phyloP scores from a whole-genome alignment of 331 rosid species.

The Prunus yedoensis region DNA sequence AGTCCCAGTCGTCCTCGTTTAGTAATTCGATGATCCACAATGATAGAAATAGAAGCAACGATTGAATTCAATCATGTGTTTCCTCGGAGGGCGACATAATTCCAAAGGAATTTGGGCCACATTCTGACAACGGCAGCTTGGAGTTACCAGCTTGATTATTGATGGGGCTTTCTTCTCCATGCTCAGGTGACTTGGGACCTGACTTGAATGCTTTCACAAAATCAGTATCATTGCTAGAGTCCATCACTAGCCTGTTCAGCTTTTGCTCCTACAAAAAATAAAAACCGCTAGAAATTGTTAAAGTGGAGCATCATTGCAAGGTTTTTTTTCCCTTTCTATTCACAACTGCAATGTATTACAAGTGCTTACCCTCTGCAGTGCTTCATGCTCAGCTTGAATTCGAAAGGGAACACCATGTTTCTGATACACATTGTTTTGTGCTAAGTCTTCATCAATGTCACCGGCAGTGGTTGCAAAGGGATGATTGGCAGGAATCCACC shows the following conservation, averaged over 20 bases:
- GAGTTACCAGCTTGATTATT: slow-evolving; percentile 45
- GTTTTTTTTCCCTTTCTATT: neutral
- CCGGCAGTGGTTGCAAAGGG: slow-evolving; percentile 89
- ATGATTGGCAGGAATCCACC: slow-evolving; percentile 97
- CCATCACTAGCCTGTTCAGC: slow-evolving; percentile 50
- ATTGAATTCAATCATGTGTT: slow-evolving; percentile 33
- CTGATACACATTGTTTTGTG: slow-evolving; percentile 83
- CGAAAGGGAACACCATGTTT: slow-evolving; percentile 94
- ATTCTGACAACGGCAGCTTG: slow-evolving; percentile 33
- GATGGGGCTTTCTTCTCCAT: slow-evolving; percentile 41
- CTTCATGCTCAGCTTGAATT: slow-evolving; percentile 93
- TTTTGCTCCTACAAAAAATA: slow-evolving; percentile 64
- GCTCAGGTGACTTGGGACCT: slow-evolving; percentile 44
- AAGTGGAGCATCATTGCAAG: neutral
- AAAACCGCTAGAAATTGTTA: neutral
- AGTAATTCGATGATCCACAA: slow-evolving; percentile 10
- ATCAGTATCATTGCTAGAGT: slow-evolving; percentile 60
- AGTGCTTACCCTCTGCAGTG: slow-evolving; percentile 72
- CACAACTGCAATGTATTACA: neutral
- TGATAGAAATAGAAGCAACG: slow-evolving; percentile 21
- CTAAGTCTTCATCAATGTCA: slow-evolving; percentile 82
- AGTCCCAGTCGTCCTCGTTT: slow-evolving; percentile 16
- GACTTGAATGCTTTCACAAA: slow-evolving; percentile 62
- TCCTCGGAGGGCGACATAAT: slow-evolving; percentile 46
- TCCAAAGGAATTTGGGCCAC: slow-evolving; percentile 40